These are phyloP conservation scores for Suillus luteus DNA, from an alignment of 768 basidiomycete species.

Conservation along the genomic window DNA sequence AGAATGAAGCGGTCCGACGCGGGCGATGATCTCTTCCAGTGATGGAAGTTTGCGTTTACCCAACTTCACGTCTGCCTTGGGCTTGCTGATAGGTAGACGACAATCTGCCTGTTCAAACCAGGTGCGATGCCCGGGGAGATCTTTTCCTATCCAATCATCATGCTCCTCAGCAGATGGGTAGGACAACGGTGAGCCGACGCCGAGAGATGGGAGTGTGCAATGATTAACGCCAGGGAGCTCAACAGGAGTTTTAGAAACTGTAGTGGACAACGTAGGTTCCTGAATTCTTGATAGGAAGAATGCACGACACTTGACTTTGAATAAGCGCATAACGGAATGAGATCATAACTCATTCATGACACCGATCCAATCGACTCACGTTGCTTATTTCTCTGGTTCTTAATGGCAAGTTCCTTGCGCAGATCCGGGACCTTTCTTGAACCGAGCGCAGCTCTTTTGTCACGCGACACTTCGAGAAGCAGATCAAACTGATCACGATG, in stretches of 20 bases:
- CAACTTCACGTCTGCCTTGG: conserved; percentile 15
- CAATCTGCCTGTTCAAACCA: conserved; percentile 75
- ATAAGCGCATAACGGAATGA: conserved; percentile 9
- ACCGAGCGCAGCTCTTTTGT: conserved; percentile 49
- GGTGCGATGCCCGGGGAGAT: background rate
- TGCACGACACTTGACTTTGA: conserved; percentile 71
- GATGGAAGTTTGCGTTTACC: conserved; percentile 52
- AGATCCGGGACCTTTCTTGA: conserved; percentile 57
- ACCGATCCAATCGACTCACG: conserved; percentile 44
- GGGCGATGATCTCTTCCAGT: conserved; percentile 76
- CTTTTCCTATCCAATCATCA: background rate
- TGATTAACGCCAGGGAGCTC: conserved; percentile 72
- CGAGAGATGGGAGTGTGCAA: conserved; percentile 68
- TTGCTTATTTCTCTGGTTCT: conserved; percentile 73
- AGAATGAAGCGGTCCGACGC: conserved; percentile 36
- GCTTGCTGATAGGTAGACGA: conserved; percentile 39
- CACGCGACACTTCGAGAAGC: conserved; percentile 61
- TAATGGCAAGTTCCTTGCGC: conserved; percentile 73
- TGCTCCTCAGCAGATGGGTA: conserved; percentile 39
- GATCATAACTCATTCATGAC: conserved; percentile 6
- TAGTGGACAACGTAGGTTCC: conserved; percentile 64
- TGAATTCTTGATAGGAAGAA: conserved; percentile 73
- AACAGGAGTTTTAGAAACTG: conserved; percentile 64
- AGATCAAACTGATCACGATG: conserved; percentile 63
- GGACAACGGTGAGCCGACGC: conserved; percentile 64